A percentile compares a stretch with the other conserved stretches of the same genome.
phyloP scores from a whole-genome alignment of 768 basidiomycete species.

The Macrolepiota dolichaula region DNA sequence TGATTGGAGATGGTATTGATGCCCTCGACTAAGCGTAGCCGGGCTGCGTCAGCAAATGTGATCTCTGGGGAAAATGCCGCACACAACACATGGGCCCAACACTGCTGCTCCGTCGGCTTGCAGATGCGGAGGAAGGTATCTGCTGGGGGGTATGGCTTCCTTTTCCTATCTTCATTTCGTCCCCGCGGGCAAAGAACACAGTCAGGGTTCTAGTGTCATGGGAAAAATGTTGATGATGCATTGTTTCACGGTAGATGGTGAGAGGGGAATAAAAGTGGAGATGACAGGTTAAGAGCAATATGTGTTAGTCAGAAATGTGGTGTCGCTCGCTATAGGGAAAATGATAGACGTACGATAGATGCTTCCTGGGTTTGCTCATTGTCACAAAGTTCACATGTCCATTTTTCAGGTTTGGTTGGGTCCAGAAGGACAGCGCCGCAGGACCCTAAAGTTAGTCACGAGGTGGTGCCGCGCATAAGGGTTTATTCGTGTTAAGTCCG shows the following conservation, averaged over 20 bases:
- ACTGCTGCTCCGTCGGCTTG: conserved; percentile 91
- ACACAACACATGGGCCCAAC: conserved; percentile 91
- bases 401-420: conserved; percentile 60
- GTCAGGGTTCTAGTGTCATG: conserved; percentile 57
- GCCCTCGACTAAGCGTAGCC: conserved; percentile 81
- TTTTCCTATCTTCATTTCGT: conserved; percentile 46
- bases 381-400: conserved; percentile 86
- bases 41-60: conserved; percentile 71
- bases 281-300: too few species aligned
- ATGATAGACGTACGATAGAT: conserved; percentile 56
- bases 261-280: conserved; percentile 5
- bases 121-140: conserved; percentile 71
- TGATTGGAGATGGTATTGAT: conserved; percentile 67
- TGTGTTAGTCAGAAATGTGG: neutral
- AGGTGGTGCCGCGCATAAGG: neutral
- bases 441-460: conserved; percentile 32
- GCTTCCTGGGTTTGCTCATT: conserved; percentile 82
- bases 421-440: conserved; percentile 69
- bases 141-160: conserved; percentile 41
- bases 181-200: conserved; percentile 81
- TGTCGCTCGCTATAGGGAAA: neutral
- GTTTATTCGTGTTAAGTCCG: conserved; percentile 8
- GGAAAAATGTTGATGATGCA: neutral
- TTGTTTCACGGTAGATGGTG: neutral
- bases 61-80: conserved; percentile 85